Percentiles rank a stretch among this genome's conserved stretches.
These are phyloP conservation scores for Pythium sp. DNA, from an alignment of 352 stramenopile species.

Conservation along the genomic window DNA sequence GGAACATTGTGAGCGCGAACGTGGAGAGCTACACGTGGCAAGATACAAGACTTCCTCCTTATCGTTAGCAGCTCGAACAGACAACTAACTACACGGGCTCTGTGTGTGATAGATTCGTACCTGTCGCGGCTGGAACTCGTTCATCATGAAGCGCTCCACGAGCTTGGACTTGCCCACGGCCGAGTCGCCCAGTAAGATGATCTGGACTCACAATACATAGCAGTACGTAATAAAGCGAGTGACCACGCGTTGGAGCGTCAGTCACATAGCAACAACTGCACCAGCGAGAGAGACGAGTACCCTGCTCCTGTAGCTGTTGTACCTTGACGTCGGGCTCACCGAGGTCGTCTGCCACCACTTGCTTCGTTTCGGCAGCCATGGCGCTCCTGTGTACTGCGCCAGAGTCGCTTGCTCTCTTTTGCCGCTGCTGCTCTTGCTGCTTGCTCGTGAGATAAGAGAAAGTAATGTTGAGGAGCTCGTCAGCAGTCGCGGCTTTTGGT, in stretches of 20 bases:
- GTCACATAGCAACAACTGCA: neutral
- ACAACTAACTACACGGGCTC: neutral
- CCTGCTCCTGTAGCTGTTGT: neutral
- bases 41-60: neutral
- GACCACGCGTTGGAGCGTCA: neutral
- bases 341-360: conserved; percentile 39
- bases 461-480: neutral
- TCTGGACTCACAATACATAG: conserved; percentile 27
- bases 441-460: neutral
- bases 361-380: conserved; percentile 26
- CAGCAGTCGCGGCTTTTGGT: neutral
- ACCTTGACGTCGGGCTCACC: conserved; percentile 70
- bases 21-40: conserved; percentile 77
- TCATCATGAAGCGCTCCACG: conserved; percentile 94
- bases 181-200: conserved; percentile 93
- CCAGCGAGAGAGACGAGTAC: neutral
- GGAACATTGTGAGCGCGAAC: conserved; percentile 94
- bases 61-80: neutral
- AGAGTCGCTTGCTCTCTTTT: neutral
- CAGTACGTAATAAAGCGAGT: neutral
- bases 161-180: conserved; percentile 96
- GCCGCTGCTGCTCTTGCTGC: neutral
- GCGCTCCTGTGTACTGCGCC: neutral
- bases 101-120: conserved; percentile 16
- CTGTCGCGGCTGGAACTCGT: conserved; percentile 93